Conservation (phyloP, 2,329 filamentous ascomycete genomes). For the Cercospora sp. region DNA sequence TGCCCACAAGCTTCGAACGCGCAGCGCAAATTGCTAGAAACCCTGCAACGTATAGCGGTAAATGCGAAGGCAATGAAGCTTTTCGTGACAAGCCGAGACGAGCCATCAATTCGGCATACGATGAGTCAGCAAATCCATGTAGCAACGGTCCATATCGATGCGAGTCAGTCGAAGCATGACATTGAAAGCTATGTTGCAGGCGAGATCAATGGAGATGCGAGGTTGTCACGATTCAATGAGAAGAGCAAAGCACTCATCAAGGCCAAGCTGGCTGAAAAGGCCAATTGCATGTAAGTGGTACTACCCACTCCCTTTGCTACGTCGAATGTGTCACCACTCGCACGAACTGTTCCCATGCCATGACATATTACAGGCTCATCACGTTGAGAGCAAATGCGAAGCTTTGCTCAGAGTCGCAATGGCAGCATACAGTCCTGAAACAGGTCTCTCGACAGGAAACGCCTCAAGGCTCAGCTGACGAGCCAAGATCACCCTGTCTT, state of each 20-base stretch:
- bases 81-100: slow-evolving; percentile 11
- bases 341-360: no score
- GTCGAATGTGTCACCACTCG: no score
- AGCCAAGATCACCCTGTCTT: no score
- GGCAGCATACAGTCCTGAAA: no score
- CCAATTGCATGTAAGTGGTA: slow-evolving; percentile 29
- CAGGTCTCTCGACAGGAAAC: no score
- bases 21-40: slow-evolving; percentile 10
- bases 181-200: slow-evolving; percentile 10
- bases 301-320: no score
- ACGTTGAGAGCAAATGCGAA: no score
- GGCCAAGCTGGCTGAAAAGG: slow-evolving; percentile 18
- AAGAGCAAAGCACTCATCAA: slow-evolving; percentile 14
- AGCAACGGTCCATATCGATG: neutral
- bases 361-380: no score
- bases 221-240: neutral
- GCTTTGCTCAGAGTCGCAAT: no score
- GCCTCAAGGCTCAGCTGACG: no score
- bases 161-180: slow-evolving; percentile 1
- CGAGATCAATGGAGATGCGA: slow-evolving; percentile 1
- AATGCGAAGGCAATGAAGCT: neutral
- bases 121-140: neutral
- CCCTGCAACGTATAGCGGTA: slow-evolving; percentile 1
- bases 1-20: slow-evolving; percentile 12
- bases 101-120: neutral